Base-by-base conservation (phyloP, 148 eudicot genomes). In the Vaccinium corymbosum region DNA sequence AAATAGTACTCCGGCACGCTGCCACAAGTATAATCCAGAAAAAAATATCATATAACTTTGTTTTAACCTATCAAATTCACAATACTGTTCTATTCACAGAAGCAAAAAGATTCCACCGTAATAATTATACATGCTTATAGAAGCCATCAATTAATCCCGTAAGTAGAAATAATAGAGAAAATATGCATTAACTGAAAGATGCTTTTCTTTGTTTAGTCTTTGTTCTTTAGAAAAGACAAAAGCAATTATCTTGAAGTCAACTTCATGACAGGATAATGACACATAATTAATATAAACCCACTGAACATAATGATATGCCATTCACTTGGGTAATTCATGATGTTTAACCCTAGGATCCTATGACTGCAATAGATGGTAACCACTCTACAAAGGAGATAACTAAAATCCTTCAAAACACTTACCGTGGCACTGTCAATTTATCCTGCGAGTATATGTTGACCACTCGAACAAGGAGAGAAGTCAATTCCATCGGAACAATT, bases 1-100 rank as follows among this genome's bases (percentile, higher is more conserved):
- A 89, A 97, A 97, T 57, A 81, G 87, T 59, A 92, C 91, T 51
- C 99, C 99, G 83, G 50, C 87, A 66, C 94, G 93, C 99, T 97
- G 95, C 84, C 84, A 86, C 19, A 62, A 82, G 7, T 14, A 87
- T 17, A 35, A 82, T 32, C 29, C 73, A 19, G 20, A 2, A 52
- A 71, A 83, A 3, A 38, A 83, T 72, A 42, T 61, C 22, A 64
- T 25, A 66, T 66, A 10, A 25, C 32, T 79, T n/a, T 8, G 16
- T 49, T 42, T 9, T 62, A 62, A 62, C 19, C 74, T 3, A 71
- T 70, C 42, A 25, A 70, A 13, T 70, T 70, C 42, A 27, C 12
- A 29, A 70, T 12, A 25, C 4, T 12, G 27, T 27, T 22, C 17
- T 11, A 70, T 29, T 70, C 74, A 70, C 68, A 20, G 6, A 70